Base-by-base conservation (phyloP, 768 basidiomycete species). In the Pleurotus sapidus region DNA sequence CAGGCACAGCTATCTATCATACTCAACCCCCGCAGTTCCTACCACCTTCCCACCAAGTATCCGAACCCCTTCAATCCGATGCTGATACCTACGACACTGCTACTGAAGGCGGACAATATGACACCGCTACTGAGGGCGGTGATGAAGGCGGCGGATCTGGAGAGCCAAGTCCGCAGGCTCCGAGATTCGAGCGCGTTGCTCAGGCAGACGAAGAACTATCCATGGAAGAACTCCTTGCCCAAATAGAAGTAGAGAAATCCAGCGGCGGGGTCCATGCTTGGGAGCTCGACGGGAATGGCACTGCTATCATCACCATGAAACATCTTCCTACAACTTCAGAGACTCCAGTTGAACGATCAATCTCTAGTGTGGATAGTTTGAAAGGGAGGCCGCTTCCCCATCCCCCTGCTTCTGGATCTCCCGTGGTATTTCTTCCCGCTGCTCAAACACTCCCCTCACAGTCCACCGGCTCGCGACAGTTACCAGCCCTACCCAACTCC, bases 201-300 rank as follows among this genome's bases (percentile, higher is more conserved):
- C 25, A 12, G 14, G 57, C 47, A 12, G 30, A 37, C 12, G 60
- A 61, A n/a, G 59, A 59, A 37, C 60, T 58, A 4, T 53, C 60
- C 14, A 55, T 61, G 57, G 60, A 59, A 30, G 57, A 47, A 38
- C 30, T 61, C 0, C 27, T 61, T 9, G 38, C 59, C 14, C 49
- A 38, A 20, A 18, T 54, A 24, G 49, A 57, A 37, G 23, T 39
- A n/a, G 51, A 55, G 46, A 51, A 46, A 27, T 23, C 56, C n/a
- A 34, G 30, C 30, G 49, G 59, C 48, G 59, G 59, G 8, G 50
- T 53, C 14, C 49, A 46, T 5, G 60, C 60, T 25, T 61, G 57
- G 60, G 57, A 59, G 42, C 47, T 51, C 23, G 57, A 54, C 39
- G 42, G 23, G n/a, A 37, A 54, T 5, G 51, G 51, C 4, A 24